Evolutionary conservation across 257 asterid species (phyloP), one percentile per base, ranked within the genome.

Genomic region (Scutellaria galericulata): DNA sequence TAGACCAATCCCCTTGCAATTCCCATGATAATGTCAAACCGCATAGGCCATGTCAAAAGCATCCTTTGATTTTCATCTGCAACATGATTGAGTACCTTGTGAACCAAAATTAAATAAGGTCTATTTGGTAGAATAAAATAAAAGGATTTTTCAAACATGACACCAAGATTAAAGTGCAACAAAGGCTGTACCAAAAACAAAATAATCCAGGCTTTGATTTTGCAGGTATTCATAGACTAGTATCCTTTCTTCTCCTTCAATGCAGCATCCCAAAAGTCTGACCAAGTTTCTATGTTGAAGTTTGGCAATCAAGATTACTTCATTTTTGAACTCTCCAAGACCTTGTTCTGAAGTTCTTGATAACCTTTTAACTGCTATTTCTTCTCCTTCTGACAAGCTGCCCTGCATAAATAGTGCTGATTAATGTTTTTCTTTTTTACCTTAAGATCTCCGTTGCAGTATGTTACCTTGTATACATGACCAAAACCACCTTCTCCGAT

Each of bases 401-500:
- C 87, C 84, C 87, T 83, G 74, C 20, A 15, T 42, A 51, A 31
- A 13, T 22, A 60, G 3, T 24, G 6, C 15, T 20, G 27, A 63
- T 20, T 2, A 31, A 0, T 52, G 50, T 5, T 12, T 20, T 18
- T 40, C 0, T 10, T 9, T 46, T 7, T 14, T 12, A 54, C n/a
- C 37, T 27, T 9, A 59, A 7, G 2, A 13, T 46, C 14, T 60
- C 15, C 52, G 11, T 35, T 37, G 0, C 9, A 41, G 0, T 72
- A 48, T 2, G 6, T 10, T 79, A 84, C 89, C 86, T n/a, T 66
- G 77, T 79, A 79, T 22, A 83, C 84, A 22, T 80, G 75, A 42
- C 88, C 88, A 47, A 81, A 83, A 4, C 87, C 87, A 14, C 87
- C 86, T 51, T 75, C 70, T 20, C 86, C 86, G 8, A 82, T 63